phyloP scores from a whole-genome alignment of 805 yeast species.

The Zygoascus bituminiphila region DNA sequence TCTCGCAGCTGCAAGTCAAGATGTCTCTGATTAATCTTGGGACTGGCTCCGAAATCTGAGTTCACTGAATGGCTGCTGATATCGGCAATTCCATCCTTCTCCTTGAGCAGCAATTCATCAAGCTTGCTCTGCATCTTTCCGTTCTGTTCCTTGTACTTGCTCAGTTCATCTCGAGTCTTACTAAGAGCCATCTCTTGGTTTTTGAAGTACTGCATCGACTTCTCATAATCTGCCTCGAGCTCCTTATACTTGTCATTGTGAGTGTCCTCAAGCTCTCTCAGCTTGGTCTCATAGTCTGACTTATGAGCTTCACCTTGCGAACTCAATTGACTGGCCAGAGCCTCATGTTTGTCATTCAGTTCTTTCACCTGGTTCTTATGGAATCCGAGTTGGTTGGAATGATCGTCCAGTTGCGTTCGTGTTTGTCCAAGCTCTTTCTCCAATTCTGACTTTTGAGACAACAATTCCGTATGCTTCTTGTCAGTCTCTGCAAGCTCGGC shows the following conservation, averaged over 20 bases:
- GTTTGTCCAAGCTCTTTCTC: constrained; percentile 9
- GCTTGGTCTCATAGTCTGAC: constrained; percentile 5
- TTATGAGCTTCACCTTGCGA: background rate
- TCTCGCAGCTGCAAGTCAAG: constrained; percentile 72
- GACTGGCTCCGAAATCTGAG: background rate
- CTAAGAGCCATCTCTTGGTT: constrained; percentile 70
- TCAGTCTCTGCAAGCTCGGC: constrained; percentile 5
- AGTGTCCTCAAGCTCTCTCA: constrained; percentile 14
- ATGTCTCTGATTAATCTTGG: constrained; percentile 35
- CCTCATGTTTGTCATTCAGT: constrained; percentile 7
- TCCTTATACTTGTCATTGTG: constrained; percentile 25
- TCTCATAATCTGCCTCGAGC: constrained; percentile 59
- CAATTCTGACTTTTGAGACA: constrained; percentile 6
- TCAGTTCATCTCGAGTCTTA: constrained; percentile 63
- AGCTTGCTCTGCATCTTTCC: constrained; percentile 54
- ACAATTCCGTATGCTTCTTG: constrained; percentile 3
- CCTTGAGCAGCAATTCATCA: constrained; percentile 54
- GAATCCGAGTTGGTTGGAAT: background rate
- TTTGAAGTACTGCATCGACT: constrained; percentile 61
- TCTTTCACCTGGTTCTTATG: background rate
- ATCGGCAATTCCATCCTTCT: constrained; percentile 21
- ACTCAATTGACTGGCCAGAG: constrained; percentile 8
- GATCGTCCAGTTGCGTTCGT: constrained; percentile 13
- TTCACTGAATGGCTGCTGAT: constrained; percentile 22
- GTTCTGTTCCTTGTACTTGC: constrained; percentile 47